Evolutionary conservation across 1,284 basidiomycete genomes (phyloP), one percentile per base, ranked within the genome.

Genomic region (Malassezia japonica): DNA sequence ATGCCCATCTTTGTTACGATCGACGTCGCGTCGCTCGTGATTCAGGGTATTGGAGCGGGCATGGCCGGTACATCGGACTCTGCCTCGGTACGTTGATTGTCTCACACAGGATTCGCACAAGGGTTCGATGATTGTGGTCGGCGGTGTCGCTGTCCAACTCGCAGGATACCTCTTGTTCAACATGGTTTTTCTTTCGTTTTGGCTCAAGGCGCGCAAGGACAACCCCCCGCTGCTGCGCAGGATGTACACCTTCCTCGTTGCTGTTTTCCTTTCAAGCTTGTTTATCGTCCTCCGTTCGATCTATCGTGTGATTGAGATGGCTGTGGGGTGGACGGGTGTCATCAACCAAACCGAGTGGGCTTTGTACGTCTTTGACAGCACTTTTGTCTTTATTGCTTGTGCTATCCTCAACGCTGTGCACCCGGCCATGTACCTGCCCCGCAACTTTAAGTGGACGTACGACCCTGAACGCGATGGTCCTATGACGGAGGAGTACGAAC

Each of bases 251-350:
- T 50, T 60, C 25, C 34, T 65, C 16, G 23, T 48, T 4, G 59
- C 55, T 9, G 39, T 50, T 4, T 48, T 46, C 13, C 21, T 56
- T 15, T 62, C 63, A 2, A 57, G 59, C 33, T 20, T 48, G 13
- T 38, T 56, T 20, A 56, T 65, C 33, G 46, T 65, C 4, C 31
- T 57, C 23, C 50, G 63, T 16, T 55, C 47, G n/a, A 27, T 55
- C 8, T 65, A 57, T 36, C 56, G 62, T 15, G 38, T 61, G 20
- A 49, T 56, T 42, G 61, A 65, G 40, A 61, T 64, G 61, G 47
- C 18, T 13, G 35, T 43, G 8, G 63, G 63, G 6, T 65, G 60
- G 57, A 31, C 47, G 21, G 63, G 62, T 24, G 34, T 51, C 3
- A 59, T 65, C 25, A 51, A 55, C 33, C 35, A 32, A 2, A 56